Evolutionary conservation across 169 alveolate genomes (phyloP).

Genomic region (Plasmodium coatneyi): DNA sequence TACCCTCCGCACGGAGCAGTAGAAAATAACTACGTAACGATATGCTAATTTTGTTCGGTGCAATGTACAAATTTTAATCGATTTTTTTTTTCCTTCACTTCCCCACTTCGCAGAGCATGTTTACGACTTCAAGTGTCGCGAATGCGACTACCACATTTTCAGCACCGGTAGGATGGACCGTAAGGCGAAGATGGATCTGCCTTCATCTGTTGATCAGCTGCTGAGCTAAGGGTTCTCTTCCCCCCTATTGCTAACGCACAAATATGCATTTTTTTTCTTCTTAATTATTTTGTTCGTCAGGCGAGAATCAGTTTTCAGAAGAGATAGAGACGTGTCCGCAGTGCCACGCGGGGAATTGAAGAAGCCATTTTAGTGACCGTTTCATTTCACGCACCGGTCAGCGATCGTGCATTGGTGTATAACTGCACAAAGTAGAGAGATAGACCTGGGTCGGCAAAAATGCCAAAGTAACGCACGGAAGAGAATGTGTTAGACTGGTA

Average conservation of each 20-base stretch:
- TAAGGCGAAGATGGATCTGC: not conserved
- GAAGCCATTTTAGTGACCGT: not conserved
- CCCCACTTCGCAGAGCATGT: slow-evolving; percentile 9
- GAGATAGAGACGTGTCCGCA: not conserved
- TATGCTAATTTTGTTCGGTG: not conserved
- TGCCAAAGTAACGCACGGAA: not conserved
- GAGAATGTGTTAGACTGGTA: slow-evolving; percentile 18
- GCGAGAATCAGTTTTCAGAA: not conserved
- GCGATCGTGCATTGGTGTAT: not conserved
- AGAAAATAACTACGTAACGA: not conserved
- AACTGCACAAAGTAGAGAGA: slow-evolving; percentile 3
- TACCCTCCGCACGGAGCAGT: not conserved
- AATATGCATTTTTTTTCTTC: not conserved
- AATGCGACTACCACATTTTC: slow-evolving; percentile 54
- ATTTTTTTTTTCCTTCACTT: not conserved
- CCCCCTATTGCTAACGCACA: not conserved
- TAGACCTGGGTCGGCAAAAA: not conserved
- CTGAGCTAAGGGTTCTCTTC: not conserved
- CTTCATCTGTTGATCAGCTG: not conserved
- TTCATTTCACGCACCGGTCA: not conserved
- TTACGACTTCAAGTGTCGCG: slow-evolving; percentile 46
- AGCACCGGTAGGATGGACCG: slow-evolving; percentile 11
- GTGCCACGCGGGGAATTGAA: not conserved
- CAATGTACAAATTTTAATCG: not conserved
- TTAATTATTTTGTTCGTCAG: not conserved